Evolutionary conservation across 2,329 filamentous ascomycete species (phyloP), one percentile per base, ranked within the genome.

Genomic region (Exophiala dermatitidis): DNA sequence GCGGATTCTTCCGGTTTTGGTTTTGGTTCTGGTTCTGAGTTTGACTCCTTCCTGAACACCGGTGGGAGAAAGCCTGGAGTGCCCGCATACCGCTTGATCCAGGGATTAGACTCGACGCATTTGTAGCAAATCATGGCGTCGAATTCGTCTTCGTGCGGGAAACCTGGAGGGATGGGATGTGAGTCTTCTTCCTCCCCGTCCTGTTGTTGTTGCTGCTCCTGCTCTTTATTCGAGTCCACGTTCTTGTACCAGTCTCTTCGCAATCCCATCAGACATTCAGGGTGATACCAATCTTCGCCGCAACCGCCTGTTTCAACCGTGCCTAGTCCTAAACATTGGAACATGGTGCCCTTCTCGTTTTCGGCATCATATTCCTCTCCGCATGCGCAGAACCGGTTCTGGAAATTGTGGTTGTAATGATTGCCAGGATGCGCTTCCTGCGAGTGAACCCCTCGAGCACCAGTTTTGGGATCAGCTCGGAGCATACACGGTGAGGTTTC

Each of bases 241-340:
- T 52, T 54, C 65, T 85, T 82, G 59, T 77, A 82, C 82, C 86
- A 90, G 54, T 82, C 79, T 7, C 88, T 80, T 0, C 85, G 83
- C 62, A 94, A 72, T 4, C 90, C 90, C 46, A 95, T 82, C 5
- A 97, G 74, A 66, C 91, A 97, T 58, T 93, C 90, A 0, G 91
- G 89, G 72, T 97, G 91, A 78, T 89, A 97, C 91, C 91, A 97
- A 66, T 97, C 91, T 72, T 97, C 91, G 8, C 91, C 91, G 70
- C 91, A 97, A 3, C 90, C 91, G 10, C 90, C 90, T 1, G 85
- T 84, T 61, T 91, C 86, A 8, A 80, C 77, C 0, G 82, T 85
- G 0, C 89, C 90, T 0, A 97, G 74, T 0, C 91, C 91, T 2
- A 97, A 70, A 66, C 93, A 98, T 69, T 98, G 93, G 63, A 94